Conservation (phyloP, 2,329 filamentous ascomycete species). For the Clarireedia monteithiana region DNA sequence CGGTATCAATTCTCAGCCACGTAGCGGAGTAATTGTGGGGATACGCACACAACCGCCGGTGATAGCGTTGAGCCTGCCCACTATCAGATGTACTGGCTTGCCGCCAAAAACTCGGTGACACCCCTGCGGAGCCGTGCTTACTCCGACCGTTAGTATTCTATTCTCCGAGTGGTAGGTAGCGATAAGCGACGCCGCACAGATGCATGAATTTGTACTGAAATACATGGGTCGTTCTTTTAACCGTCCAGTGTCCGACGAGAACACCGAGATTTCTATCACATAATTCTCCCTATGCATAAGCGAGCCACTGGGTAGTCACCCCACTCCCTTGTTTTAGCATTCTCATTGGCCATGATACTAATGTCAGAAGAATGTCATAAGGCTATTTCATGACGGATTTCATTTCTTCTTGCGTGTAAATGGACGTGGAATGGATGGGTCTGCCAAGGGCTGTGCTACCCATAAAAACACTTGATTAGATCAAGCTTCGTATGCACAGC, state of each 20-base stretch:
- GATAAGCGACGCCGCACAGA: background rate
- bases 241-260: background rate
- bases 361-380: background rate
- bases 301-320: background rate
- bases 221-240: background rate
- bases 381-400: background rate
- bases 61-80: no score
- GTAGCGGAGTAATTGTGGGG: no score
- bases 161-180: background rate
- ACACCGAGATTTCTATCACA: no score
- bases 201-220: background rate
- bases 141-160: background rate
- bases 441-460: no score
- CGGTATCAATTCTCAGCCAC: background rate
- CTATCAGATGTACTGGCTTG: no score
- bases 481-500: no score
- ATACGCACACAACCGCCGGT: no score
- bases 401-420: background rate
- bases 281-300: background rate
- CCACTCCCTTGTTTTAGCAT: background rate
- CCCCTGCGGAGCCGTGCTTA: background rate
- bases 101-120: no score
- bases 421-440: no score
- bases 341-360: background rate
- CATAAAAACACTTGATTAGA: no score